Conservation (phyloP, 352 stramenopile genomes). For the Ophiocytium majus region DNA sequence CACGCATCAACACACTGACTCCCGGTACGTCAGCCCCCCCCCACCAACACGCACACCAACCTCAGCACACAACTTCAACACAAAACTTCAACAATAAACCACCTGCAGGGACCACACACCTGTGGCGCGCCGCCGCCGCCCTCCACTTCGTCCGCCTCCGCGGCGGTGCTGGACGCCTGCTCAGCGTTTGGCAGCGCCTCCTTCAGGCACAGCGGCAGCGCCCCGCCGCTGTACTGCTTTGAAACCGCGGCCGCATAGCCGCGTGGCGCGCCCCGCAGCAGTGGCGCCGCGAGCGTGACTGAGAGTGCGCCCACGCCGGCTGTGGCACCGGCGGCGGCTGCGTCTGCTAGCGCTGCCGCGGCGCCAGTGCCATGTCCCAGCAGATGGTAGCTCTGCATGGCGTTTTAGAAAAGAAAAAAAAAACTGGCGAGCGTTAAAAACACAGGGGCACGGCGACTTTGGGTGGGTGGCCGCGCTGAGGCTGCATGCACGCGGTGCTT, state of each 20-base stretch:
- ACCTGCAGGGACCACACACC: no score
- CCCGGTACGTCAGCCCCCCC: no score
- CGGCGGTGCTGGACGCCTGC: not conserved
- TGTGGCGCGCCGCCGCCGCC: no score
- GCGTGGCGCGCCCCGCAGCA: slow-evolving; percentile 21
- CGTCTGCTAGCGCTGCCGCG: slow-evolving; percentile 26
- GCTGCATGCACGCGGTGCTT: no score
- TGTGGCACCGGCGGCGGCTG: slow-evolving; percentile 7
- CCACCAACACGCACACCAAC: no score
- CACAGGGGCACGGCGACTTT: no score
- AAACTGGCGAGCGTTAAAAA: no score
- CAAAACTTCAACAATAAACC: no score
- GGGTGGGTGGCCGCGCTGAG: no score
- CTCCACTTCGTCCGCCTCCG: not conserved
- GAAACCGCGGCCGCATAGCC: not conserved
- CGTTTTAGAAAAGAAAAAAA: no score
- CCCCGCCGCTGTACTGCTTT: not conserved
- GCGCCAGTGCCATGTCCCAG: slow-evolving; percentile 41
- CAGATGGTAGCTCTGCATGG: slow-evolving; percentile 42
- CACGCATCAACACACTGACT: no score
- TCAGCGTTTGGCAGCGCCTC: slow-evolving; percentile 6
- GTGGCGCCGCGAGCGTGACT: slow-evolving; percentile 38
- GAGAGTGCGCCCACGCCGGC: slow-evolving; percentile 27
- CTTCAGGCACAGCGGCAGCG: not conserved
- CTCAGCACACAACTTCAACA: no score